Base-by-base conservation (phyloP, 768 basidiomycete genomes). In the Mrakia gelida region DNA sequence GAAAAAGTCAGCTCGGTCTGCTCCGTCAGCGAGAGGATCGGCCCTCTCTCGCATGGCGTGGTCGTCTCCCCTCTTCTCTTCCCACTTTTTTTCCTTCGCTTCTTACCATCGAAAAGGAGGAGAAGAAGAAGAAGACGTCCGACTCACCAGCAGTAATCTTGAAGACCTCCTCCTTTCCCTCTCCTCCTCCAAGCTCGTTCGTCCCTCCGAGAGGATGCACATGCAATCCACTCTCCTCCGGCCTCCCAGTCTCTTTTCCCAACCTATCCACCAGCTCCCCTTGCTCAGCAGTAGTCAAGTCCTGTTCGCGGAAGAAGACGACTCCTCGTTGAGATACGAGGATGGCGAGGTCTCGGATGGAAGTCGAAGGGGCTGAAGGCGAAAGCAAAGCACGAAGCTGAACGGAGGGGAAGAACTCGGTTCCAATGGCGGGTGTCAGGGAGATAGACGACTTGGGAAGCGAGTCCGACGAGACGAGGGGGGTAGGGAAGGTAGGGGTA, bases 251-350 rank as follows among this genome's bases (percentile, higher is more conserved):
- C 9, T 88, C 83, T 79, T 86, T 83, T 13, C 89, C 89, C 16
- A 90, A 81, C 26, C 85, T 83, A n/a, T 84, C 83, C 8, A 84
- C 88, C 26, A 90, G 87, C 72, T 84, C 81, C 77, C 87, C 87
- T 83, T 90, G 89, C 80, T 89, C 86, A 38, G 86, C 85, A 61
- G 88, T 82, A 5, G 82, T 85, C 73, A 91, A 82, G 79, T 87
- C 86, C 82, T 90, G 89, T 28, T 86, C 84, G 16, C 87, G 86
- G 86, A 91, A 89, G 84, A 91, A 91, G 8, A 90, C 89, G 67
- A 90, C 90, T 4, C 89, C 89, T 45, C 90, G 88, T 72, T 85
- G 71, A 15, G 76, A 77, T 32, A 77, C 81, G 61, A 89, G 85
- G 3, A 85, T 85, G 0, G 89, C 88, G 9, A 90, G 87, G 80